These are phyloP conservation scores for Dactylella cylindrospora DNA, from an alignment of 2,329 filamentous ascomycete species.

Conservation along the genomic window DNA sequence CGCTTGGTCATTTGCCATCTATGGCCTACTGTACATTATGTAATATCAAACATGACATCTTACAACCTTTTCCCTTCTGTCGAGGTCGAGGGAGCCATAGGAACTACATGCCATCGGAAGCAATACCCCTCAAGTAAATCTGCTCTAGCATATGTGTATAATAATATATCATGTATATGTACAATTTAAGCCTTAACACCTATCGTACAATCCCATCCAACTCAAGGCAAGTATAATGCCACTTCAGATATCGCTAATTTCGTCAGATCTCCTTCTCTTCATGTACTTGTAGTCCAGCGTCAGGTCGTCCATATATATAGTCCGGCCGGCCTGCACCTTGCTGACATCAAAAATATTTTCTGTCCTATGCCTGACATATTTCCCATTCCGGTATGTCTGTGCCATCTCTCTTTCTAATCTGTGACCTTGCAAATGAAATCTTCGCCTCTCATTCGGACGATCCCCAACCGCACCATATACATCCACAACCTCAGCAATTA, in stretches of 20 bases:
- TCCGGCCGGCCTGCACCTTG: conserved; percentile 21
- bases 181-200: conserved; percentile 2
- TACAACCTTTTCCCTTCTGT: no score
- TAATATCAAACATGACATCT: no score
- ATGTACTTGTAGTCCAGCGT: conserved; percentile 25
- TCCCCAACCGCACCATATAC: conserved; percentile 35
- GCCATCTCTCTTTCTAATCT: conserved; percentile 37
- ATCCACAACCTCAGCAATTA: conserved; percentile 40
- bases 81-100: no score
- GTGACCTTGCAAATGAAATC: conserved; percentile 33
- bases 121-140: no score
- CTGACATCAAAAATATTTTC: conserved; percentile 40
- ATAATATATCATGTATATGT: conserved; percentile 8
- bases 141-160: background rate
- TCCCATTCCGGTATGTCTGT: conserved; percentile 41
- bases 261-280: conserved; percentile 23
- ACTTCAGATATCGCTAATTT: conserved; percentile 28
- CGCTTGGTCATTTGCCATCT: no score
- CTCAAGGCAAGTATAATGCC: background rate
- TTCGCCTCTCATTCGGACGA: conserved; percentile 22
- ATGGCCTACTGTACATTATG: no score
- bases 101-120: no score
- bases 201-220: conserved; percentile 11
- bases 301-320: conserved; percentile 27
- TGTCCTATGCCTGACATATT: conserved; percentile 35